Conservation (phyloP, 768 basidiomycete species). For the Calocera viscosa region DNA sequence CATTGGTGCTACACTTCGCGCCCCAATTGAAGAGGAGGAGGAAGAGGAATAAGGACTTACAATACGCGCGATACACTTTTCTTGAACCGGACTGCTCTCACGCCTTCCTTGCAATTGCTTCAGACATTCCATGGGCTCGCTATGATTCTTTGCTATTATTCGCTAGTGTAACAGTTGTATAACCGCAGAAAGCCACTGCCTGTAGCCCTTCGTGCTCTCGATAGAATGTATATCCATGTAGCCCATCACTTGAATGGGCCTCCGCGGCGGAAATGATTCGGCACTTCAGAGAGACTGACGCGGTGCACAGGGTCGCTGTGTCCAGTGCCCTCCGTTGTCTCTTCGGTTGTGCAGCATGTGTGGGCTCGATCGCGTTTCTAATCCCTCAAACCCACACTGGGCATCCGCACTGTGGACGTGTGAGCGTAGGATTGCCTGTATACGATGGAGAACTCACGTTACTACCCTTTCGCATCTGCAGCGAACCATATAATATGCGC, state of each 20-base stretch:
- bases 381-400: too few species aligned
- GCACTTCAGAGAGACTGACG: not conserved
- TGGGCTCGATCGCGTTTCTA: too few species aligned
- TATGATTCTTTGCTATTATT: not conserved
- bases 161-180: not conserved
- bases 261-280: not conserved
- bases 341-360: too few species aligned
- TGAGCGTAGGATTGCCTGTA: too few species aligned
- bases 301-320: too few species aligned
- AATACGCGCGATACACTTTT: not conserved
- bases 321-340: too few species aligned
- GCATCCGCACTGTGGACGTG: too few species aligned
- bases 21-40: slow-evolving; percentile 1
- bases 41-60: not conserved
- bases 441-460: not conserved
- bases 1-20: not conserved
- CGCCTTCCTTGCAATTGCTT: not conserved
- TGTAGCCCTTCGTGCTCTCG: not conserved
- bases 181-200: not conserved
- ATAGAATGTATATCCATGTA: not conserved
- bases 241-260: too few species aligned
- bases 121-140: not conserved
- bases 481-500: not conserved
- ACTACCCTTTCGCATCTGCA: not conserved
- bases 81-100: not conserved